Evolutionary conservation across 306 rosid species (phyloP).

Genomic region (Cucurbita ficifolia): DNA sequence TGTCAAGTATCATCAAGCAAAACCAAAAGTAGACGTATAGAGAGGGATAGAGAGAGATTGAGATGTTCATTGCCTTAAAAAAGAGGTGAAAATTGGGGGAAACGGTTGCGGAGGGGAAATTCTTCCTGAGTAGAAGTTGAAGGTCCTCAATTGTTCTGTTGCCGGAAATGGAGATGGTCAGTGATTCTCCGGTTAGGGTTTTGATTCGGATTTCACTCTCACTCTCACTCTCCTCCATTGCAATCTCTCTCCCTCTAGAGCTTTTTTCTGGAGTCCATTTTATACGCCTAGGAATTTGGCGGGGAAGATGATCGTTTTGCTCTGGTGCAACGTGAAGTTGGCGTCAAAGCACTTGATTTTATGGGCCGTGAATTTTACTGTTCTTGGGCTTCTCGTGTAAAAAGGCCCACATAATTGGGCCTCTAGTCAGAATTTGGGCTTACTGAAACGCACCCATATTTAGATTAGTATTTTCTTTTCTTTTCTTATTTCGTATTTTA

Average conservation of each 20-base stretch:
- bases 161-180: constrained; percentile 25
- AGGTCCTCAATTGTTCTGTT: constrained; percentile 34
- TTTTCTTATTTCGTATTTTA: too few species aligned
- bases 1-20: background rate
- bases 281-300: background rate
- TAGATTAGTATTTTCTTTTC: too few species aligned
- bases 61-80: constrained; percentile 30
- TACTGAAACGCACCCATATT: background rate
- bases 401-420: background rate
- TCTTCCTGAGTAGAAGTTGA: constrained; percentile 46
- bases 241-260: background rate
- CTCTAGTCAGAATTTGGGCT: background rate
- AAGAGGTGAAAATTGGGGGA: constrained; percentile 75
- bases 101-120: constrained; percentile 40
- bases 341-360: background rate
- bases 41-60: background rate
- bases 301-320: background rate
- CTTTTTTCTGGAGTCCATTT: background rate
- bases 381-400: background rate
- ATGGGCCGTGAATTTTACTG: background rate
- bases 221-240: constrained; percentile 21
- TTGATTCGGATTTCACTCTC: constrained; percentile 40
- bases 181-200: constrained; percentile 48
- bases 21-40: background rate
- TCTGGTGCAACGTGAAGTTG: background rate